These are phyloP conservation scores for Ustilago nuda DNA, from an alignment of 1,284 basidiomycete genomes.

Conservation along the genomic window DNA sequence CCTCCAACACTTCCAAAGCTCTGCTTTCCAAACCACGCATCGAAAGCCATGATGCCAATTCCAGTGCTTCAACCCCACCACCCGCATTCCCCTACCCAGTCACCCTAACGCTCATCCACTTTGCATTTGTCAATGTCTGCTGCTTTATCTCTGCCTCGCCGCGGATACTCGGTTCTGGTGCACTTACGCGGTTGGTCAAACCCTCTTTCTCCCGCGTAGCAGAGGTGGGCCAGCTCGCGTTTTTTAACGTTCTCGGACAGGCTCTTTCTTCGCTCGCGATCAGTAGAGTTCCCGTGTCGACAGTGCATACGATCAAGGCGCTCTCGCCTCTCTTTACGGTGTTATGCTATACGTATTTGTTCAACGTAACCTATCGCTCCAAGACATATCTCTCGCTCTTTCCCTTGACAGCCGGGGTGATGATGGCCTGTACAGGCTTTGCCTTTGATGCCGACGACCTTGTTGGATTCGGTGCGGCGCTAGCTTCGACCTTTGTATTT, in stretches of 20 bases:
- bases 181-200: conserved; percentile 63
- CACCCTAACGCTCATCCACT: conserved; percentile 96
- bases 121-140: conserved; percentile 89
- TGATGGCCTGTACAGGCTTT: conserved; percentile 96
- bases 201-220: conserved; percentile 81
- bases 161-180: conserved; percentile 42
- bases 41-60: background rate
- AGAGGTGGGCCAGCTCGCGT: conserved; percentile 88
- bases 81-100: conserved; percentile 84
- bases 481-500: conserved; percentile 75
- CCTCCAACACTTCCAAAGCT: conserved; percentile 88
- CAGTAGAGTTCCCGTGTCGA: conserved; percentile 93
- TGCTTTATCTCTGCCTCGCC: conserved; percentile 75
- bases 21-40: conserved; percentile 74
- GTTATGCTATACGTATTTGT: conserved; percentile 89
- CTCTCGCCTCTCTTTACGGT: conserved; percentile 97
- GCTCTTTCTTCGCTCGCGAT: conserved; percentile 97
- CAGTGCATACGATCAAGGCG: conserved; percentile 89
- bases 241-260: conserved; percentile 93
- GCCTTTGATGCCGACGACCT: conserved; percentile 77
- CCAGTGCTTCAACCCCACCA: conserved; percentile 55
- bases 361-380: conserved; percentile 89
- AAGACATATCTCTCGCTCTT: conserved; percentile 94
- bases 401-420: conserved; percentile 93
- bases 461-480: conserved; percentile 48